Percentiles rank a stretch among this genome's conserved stretches.
These are phyloP conservation scores for Alternaria ethzedia DNA, from an alignment of 2,329 filamentous ascomycete genomes.

Conservation along the genomic window DNA sequence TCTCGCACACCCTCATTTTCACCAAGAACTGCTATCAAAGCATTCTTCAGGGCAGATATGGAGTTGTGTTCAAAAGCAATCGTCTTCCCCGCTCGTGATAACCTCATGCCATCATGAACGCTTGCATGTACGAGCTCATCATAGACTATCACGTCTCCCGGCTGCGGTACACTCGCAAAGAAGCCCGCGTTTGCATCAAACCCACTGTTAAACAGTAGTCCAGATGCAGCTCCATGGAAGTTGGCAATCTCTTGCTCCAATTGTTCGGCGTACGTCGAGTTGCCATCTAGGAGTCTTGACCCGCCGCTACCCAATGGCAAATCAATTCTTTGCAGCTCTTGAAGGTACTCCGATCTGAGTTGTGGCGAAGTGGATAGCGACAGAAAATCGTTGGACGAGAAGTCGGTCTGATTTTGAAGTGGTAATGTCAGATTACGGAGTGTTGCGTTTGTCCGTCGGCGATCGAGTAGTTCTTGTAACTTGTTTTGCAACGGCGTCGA, in stretches of 20 bases:
- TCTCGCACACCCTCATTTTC: conserved; percentile 27
- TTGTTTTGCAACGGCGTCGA: conserved; percentile 26
- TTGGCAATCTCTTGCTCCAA: conserved; percentile 64
- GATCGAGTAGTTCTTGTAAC: conserved; percentile 44
- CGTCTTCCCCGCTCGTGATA: conserved; percentile 61
- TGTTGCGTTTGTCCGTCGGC: conserved; percentile 47
- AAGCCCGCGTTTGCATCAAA: conserved; percentile 59
- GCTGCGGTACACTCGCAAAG: conserved; percentile 57
- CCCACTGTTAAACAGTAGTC: conserved; percentile 65
- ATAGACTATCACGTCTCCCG: conserved; percentile 65
- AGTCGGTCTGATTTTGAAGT: conserved; percentile 57
- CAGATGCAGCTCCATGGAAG: conserved; percentile 66
- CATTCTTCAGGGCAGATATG: conserved; percentile 43
- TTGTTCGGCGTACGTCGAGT: conserved; percentile 65
- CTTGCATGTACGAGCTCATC: conserved; percentile 78
- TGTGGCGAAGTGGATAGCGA: conserved; percentile 59
- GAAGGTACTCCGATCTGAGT: conserved; percentile 58
- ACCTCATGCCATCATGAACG: conserved; percentile 74
- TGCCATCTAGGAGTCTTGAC: conserved; percentile 70
- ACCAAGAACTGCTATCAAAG: conserved; percentile 48
- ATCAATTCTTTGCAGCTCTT: conserved; percentile 50
- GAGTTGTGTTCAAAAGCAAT: conserved; percentile 66
- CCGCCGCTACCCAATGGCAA: conserved; percentile 63
- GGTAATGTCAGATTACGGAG: conserved; percentile 39
- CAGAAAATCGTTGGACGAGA: conserved; percentile 71